Evolutionary conservation across 2,329 filamentous ascomycete genomes (phyloP).

Genomic region (Scedosporium aurantiacum): DNA sequence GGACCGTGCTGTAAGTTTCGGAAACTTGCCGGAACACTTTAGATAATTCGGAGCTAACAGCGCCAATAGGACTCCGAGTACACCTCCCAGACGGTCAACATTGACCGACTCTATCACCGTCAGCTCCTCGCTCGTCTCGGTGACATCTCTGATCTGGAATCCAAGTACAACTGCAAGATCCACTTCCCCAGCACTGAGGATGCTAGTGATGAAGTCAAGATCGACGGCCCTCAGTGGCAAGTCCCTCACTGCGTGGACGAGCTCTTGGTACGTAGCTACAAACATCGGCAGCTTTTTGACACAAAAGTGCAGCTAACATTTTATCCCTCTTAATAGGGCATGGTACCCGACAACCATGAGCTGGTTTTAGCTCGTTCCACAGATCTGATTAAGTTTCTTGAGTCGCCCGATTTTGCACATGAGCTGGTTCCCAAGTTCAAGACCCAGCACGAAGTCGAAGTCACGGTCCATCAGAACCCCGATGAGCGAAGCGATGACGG

Average conservation of each 20-base stretch:
- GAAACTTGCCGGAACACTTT: background rate
- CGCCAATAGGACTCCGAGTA: slow-evolving; percentile 74
- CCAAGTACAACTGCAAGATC: slow-evolving; percentile 99
- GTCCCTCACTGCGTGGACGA: slow-evolving; percentile 94
- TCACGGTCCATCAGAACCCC: slow-evolving; percentile 58
- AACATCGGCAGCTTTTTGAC: background rate
- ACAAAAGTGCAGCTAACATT: slow-evolving; percentile 15
- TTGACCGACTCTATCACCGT: slow-evolving; percentile 90
- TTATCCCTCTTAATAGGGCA: slow-evolving; percentile 46
- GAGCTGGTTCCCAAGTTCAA: slow-evolving; percentile 78
- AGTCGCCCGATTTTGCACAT: slow-evolving; percentile 67
- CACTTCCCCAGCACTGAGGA: slow-evolving; percentile 96
- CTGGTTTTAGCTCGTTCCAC: slow-evolving; percentile 68
- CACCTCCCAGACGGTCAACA: slow-evolving; percentile 83
- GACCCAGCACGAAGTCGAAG: slow-evolving; percentile 82
- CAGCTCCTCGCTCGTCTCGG: slow-evolving; percentile 79
- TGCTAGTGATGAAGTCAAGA: slow-evolving; percentile 89
- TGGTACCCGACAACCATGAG: slow-evolving; percentile 95
- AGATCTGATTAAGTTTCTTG: slow-evolving; percentile 70
- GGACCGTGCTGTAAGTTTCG: slow-evolving; percentile 64
- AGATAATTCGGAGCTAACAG: slow-evolving; percentile 7
- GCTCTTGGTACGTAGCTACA: slow-evolving; percentile 55
- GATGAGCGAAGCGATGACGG: slow-evolving; percentile 48
- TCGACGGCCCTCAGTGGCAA: slow-evolving; percentile 96
- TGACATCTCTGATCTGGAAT: slow-evolving; percentile 90